phyloP scores from a whole-genome alignment of 163 green algal species.

The Scenedesmus sp. region DNA sequence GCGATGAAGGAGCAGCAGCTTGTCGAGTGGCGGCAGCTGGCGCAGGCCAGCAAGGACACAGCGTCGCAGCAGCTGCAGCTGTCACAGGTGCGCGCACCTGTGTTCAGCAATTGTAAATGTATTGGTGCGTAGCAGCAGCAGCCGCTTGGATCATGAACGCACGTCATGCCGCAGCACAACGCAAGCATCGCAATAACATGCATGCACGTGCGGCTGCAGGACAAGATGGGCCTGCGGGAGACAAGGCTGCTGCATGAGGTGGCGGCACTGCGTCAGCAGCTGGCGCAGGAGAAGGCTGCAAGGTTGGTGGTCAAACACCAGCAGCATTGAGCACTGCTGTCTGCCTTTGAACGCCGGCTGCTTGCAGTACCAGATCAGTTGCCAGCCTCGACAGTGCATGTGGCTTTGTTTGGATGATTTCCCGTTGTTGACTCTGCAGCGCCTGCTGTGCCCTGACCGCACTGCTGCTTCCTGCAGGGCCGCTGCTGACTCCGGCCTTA shows the following conservation, averaged over 20 bases:
- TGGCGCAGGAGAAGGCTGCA: slow-evolving; percentile 15
- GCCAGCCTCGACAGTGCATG: too few relatives aligned
- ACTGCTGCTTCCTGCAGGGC: neutral
- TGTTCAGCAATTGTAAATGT: neutral
- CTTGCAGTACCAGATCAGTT: too few relatives aligned
- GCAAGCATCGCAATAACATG: neutral
- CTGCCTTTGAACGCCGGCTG: too few relatives aligned
- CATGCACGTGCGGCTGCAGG: neutral
- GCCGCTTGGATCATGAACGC: neutral
- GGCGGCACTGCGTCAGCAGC: slow-evolving; percentile 30
- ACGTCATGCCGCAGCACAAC: neutral
- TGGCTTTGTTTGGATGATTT: neutral
- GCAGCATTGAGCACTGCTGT: neutral
- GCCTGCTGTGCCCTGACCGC: neutral
- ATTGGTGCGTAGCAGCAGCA: neutral
- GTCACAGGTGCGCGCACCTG: slow-evolving; percentile 21
- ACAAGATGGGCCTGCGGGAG: slow-evolving; percentile 16
- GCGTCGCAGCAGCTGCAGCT: slow-evolving; percentile 48
- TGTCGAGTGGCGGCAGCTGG: slow-evolving; percentile 15
- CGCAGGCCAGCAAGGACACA: slow-evolving; percentile 29
- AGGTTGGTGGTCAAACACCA: neutral
- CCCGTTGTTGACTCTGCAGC: neutral
- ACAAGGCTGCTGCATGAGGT: slow-evolving; percentile 38
- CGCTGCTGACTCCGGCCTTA: neutral
- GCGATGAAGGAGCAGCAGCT: slow-evolving; percentile 45